Percentiles rank a stretch among this genome's conserved stretches.
Conservation (phyloP, 2,329 filamentous ascomycete genomes). For the Fusarium falciforme region DNA sequence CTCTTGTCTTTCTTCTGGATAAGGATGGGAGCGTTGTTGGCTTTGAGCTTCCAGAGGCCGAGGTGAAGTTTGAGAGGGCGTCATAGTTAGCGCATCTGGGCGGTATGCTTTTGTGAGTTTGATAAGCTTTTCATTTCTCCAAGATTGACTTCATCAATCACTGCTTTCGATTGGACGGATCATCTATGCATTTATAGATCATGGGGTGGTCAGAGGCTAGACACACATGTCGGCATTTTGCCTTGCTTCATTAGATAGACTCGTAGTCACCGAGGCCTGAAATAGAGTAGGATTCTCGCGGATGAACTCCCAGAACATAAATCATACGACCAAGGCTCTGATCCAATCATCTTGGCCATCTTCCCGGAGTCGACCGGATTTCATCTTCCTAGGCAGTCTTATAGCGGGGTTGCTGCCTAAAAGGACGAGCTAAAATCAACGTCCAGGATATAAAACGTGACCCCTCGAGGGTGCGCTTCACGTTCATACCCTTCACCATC, state of each 20-base stretch:
- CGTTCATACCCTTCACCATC: not conserved
- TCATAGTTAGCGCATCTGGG: not conserved
- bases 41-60: slow-evolving; percentile 17
- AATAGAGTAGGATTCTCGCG: not conserved
- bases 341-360: not conserved
- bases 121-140: not conserved
- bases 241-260: not conserved
- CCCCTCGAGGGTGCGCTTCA: not conserved
- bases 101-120: not conserved
- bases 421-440: not conserved
- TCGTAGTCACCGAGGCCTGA: not conserved
- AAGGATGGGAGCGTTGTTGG: not conserved
- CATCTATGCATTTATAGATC: not conserved
- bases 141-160: not conserved
- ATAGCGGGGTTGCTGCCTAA: slow-evolving; percentile 30
- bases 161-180: not conserved
- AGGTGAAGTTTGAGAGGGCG: not conserved
- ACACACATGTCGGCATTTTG: not conserved
- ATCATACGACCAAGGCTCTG: not conserved
- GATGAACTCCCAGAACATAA: not conserved
- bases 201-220: not conserved
- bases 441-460: not conserved
- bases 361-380: not conserved
- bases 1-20: slow-evolving; percentile 8
- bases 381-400: not conserved